phyloP scores from a whole-genome alignment of 1,139 yeast species.

The Cylindricascospora bacillispora region DNA sequence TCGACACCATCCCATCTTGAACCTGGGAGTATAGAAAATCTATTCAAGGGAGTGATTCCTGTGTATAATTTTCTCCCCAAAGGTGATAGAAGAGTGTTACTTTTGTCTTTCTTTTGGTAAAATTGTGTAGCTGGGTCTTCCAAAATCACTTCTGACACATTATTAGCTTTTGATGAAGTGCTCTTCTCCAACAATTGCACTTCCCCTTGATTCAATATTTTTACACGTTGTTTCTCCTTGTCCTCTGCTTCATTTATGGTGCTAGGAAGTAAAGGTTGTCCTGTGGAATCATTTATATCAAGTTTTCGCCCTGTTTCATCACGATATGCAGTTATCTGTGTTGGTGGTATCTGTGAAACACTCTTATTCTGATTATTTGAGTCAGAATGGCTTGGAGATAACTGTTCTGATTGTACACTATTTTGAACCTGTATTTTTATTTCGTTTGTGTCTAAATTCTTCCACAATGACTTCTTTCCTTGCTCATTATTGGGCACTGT shows the following conservation, averaged over 20 bases:
- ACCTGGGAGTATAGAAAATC: slow-evolving; percentile 74
- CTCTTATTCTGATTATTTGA: neutral
- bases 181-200: slow-evolving; percentile 25
- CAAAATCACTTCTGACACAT: slow-evolving; percentile 1
- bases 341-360: neutral
- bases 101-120: slow-evolving; percentile 7
- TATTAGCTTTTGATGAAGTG: slow-evolving; percentile 1
- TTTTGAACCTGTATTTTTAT: slow-evolving; percentile 1
- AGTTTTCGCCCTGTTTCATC: no score
- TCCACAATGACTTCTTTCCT: slow-evolving; percentile 12
- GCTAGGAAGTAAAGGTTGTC: neutral
- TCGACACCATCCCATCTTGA: slow-evolving; percentile 89
- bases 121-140: slow-evolving; percentile 60
- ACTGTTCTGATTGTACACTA: neutral
- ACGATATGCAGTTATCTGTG: neutral
- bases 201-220: slow-evolving; percentile 33
- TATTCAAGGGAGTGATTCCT: slow-evolving; percentile 48
- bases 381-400: neutral
- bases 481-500: slow-evolving; percentile 5
- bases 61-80: slow-evolving; percentile 36
- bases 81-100: slow-evolving; percentile 14
- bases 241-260: neutral
- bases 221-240: slow-evolving; percentile 21
- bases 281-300: no score
- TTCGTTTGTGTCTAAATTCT: slow-evolving; percentile 15